Evolutionary conservation across 768 basidiomycete species (phyloP).

Genomic region (Cubamyces lactineus): DNA sequence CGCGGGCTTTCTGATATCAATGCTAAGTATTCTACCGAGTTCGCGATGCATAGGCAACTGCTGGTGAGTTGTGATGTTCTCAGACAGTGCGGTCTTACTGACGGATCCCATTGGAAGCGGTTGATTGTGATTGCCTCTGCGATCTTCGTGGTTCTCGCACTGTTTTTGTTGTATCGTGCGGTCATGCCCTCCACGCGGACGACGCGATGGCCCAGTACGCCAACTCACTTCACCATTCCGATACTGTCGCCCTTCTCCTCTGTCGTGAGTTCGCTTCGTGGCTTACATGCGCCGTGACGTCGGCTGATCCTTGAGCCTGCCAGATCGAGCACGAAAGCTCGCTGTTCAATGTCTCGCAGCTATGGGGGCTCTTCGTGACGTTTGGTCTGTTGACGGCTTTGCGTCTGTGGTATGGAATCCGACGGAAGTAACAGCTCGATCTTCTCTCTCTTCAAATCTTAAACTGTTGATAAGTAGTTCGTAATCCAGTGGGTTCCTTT

Average conservation of each 20-base stretch:
- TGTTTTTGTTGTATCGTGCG: background rate
- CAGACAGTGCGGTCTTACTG: too few relatives aligned
- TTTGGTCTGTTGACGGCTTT: background rate
- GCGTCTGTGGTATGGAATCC: background rate
- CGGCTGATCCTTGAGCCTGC: too few relatives aligned
- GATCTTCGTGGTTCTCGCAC: background rate
- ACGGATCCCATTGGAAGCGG: background rate
- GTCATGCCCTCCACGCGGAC: background rate
- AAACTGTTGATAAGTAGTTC: too few relatives aligned
- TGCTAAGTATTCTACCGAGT: background rate
- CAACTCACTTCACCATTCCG: constrained; percentile 8
- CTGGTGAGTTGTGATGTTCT: background rate
- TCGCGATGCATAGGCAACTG: background rate
- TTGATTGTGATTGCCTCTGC: background rate
- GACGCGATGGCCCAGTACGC: background rate
- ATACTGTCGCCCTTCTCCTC: constrained; percentile 11
- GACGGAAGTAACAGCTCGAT: background rate
- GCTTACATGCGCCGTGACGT: too few relatives aligned
- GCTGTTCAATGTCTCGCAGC: background rate
- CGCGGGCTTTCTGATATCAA: background rate
- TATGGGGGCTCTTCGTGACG: background rate
- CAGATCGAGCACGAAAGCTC: constrained; percentile 15
- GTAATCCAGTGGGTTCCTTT: too few relatives aligned
- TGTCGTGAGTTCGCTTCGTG: constrained; percentile 10
- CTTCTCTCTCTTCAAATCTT: too few relatives aligned